Percentiles rank a stretch among this genome's conserved stretches.
Evolutionary conservation across 108 stramenopile species (phyloP).

Genomic region (Stephanodiscus minutulus): DNA sequence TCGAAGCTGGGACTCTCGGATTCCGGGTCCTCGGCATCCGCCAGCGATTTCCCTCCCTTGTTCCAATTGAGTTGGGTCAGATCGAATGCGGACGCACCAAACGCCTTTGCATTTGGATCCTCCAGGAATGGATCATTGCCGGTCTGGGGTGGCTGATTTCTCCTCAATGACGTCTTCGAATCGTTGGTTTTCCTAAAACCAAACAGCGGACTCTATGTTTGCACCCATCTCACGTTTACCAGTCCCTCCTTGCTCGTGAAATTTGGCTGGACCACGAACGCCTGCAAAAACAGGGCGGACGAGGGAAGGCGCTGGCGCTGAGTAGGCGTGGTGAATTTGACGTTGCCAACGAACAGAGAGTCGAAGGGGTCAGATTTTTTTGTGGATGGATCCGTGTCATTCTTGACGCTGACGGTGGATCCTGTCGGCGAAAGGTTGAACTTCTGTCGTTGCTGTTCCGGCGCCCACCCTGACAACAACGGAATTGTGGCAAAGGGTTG

Average conservation of each 20-base stretch:
- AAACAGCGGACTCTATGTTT: constrained; percentile 42
- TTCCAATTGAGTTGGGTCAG: constrained; percentile 26
- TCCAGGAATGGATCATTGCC: constrained; percentile 8
- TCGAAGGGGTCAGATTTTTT: constrained; percentile 6
- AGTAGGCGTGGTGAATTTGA: constrained; percentile 30
- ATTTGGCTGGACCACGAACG: constrained; percentile 37
- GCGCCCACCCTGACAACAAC: neutral
- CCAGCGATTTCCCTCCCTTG: constrained; percentile 1
- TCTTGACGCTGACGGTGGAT: constrained; percentile 13
- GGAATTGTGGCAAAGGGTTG: too few relatives aligned
- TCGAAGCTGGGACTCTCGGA: constrained; percentile 20
- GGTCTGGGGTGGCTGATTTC: too few relatives aligned
- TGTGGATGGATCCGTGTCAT: neutral
- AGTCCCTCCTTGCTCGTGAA: neutral
- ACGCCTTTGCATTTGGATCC: constrained; percentile 9
- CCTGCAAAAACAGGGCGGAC: constrained; percentile 42
- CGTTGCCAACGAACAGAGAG: constrained; percentile 36
- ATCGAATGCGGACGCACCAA: constrained; percentile 21
- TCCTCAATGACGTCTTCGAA: neutral
- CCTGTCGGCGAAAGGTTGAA: constrained; percentile 7
- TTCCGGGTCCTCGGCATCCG: too few relatives aligned
- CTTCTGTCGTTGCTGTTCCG: neutral
- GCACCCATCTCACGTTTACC: constrained; percentile 22
- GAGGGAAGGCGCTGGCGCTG: constrained; percentile 28
- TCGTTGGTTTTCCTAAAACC: constrained; percentile 20